Percentiles rank a stretch among this genome's conserved stretches.
These are phyloP conservation scores for Pascua guehoae DNA, from an alignment of 1,284 basidiomycete genomes.

Conservation along the genomic window DNA sequence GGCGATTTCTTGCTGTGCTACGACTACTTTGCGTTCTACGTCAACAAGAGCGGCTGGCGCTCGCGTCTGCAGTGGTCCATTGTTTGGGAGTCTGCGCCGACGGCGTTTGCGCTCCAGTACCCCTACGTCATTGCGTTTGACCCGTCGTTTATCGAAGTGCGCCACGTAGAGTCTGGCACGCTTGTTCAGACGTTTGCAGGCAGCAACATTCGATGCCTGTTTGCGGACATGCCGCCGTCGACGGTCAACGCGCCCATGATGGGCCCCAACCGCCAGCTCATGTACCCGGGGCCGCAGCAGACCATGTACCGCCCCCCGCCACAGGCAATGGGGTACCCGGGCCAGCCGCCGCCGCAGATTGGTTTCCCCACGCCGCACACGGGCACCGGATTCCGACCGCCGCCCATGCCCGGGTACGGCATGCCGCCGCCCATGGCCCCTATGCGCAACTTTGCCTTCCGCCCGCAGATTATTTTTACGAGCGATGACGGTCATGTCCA, in stretches of 20 bases:
- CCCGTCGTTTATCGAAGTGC: constrained; percentile 92
- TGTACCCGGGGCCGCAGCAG: constrained; percentile 22
- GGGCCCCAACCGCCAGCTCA: constrained; percentile 29
- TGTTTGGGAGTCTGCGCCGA: constrained; percentile 92
- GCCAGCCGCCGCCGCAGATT: constrained; percentile 3
- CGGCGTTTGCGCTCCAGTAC: constrained; percentile 90
- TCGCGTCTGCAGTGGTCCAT: constrained; percentile 90
- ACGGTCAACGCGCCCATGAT: constrained; percentile 40
- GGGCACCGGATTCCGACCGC: not conserved
- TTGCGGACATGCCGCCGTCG: constrained; percentile 89
- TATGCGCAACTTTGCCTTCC: constrained; percentile 25
- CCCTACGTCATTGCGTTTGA: constrained; percentile 98
- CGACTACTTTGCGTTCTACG: constrained; percentile 98
- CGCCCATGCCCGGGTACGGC: constrained; percentile 7
- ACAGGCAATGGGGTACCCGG: constrained; percentile 2
- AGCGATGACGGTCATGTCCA: constrained; percentile 49
- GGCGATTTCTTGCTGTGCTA: constrained; percentile 97
- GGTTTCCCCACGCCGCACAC: not conserved
- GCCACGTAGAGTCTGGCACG: constrained; percentile 87
- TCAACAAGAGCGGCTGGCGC: constrained; percentile 93
- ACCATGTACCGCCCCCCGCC: constrained; percentile 7
- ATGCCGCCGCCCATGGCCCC: constrained; percentile 16
- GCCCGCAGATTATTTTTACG: constrained; percentile 47
- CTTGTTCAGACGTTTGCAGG: constrained; percentile 95
- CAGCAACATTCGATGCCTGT: constrained; percentile 79